Conservation (phyloP, 2,329 filamentous ascomycete species). For the Daldinia sp. region DNA sequence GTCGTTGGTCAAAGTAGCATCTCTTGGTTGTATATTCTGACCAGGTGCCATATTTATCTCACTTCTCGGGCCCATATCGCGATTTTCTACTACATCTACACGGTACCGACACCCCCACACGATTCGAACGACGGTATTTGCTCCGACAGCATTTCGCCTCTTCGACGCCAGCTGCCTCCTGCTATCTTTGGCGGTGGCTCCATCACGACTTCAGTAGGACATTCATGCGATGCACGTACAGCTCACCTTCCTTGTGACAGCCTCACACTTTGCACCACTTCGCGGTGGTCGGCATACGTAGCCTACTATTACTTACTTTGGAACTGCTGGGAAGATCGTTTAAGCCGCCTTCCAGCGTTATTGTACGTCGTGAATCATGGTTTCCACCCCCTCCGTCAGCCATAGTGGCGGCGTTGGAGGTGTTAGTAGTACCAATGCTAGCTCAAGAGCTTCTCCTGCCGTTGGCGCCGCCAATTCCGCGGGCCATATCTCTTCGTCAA, state of each 20-base stretch:
- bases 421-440: conserved; percentile 60
- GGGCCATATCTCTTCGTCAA: conserved; percentile 51
- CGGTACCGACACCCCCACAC: conserved; percentile 24
- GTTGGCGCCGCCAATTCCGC: conserved; percentile 53
- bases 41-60: conserved; percentile 13
- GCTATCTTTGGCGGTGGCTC: conserved; percentile 8
- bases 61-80: conserved; percentile 20
- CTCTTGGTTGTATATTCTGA: conserved; percentile 15
- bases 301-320: conserved; percentile 25
- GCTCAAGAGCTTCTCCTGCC: conserved; percentile 65
- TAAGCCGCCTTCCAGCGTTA: conserved; percentile 10
- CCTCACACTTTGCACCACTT: conserved; percentile 42
- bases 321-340: conserved; percentile 13
- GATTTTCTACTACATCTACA: conserved; percentile 12
- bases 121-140: conserved; percentile 13
- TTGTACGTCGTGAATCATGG: conserved; percentile 51
- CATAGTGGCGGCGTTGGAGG: conserved; percentile 55
- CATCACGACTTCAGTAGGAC: conserved; percentile 15
- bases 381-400: conserved; percentile 56
- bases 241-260: conserved; percentile 42
- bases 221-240: conserved; percentile 47
- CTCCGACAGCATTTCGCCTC: conserved; percentile 8
- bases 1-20: conserved; percentile 12
- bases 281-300: conserved; percentile 36
- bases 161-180: background rate